Conservation (phyloP, 805 yeast species). For the Cyberlindnera xylosilytica region DNA sequence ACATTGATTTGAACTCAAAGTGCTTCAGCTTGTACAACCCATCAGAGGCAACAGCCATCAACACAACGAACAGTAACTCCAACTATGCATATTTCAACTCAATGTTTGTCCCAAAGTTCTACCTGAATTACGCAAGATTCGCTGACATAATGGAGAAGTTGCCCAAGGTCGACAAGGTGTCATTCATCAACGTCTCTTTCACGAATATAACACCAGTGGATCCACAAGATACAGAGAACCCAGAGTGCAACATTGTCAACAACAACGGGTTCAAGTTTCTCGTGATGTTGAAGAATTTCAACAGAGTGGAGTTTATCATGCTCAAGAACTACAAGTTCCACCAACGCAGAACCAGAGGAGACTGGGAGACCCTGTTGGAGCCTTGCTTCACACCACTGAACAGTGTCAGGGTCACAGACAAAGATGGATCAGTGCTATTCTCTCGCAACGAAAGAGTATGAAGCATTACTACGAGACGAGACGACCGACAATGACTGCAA, state of each 20-base stretch:
- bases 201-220: slow-evolving; percentile 26
- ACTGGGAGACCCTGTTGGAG: slow-evolving; percentile 35
- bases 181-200: slow-evolving; percentile 25
- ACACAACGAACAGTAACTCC: slow-evolving; percentile 23
- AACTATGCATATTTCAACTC: slow-evolving; percentile 28
- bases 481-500: too few species aligned
- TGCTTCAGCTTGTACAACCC: slow-evolving; percentile 33
- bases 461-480: too few species aligned
- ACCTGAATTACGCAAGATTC: slow-evolving; percentile 22
- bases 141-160: slow-evolving; percentile 18
- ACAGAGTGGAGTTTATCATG: slow-evolving; percentile 35
- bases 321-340: slow-evolving; percentile 35
- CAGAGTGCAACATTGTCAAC: slow-evolving; percentile 32
- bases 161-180: slow-evolving; percentile 19
- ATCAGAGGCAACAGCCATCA: slow-evolving; percentile 17
- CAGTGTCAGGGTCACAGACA: slow-evolving; percentile 35
- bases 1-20: slow-evolving; percentile 47
- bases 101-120: slow-evolving; percentile 28
- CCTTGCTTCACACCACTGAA: slow-evolving; percentile 34
- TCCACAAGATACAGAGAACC: slow-evolving; percentile 25
- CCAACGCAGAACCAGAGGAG: slow-evolving; percentile 35
- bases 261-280: slow-evolving; percentile 35
- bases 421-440: slow-evolving; percentile 41
- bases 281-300: slow-evolving; percentile 29
- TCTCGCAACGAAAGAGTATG: slow-evolving; percentile 22